Base-by-base conservation (phyloP, 139 green algal genomes). In the Eudorina sp. region DNA sequence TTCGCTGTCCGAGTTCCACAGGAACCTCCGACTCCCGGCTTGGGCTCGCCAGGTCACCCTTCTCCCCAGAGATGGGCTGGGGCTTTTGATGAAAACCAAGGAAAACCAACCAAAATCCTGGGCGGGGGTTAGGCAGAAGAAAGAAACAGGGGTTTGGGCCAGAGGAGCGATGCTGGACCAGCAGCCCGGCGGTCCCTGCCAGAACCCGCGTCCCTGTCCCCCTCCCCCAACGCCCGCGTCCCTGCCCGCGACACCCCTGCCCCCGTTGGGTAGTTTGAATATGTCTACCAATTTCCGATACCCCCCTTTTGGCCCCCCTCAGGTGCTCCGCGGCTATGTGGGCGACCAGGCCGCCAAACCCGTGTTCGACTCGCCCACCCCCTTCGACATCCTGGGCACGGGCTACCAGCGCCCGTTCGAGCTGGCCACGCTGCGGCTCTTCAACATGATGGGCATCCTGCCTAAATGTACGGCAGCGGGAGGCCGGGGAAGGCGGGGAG, bases 361-460 rank as follows among this genome's bases (percentile, higher is more conserved):
- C 6, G 91, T 97, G 16, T 98, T 96, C 78, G 84, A 94, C 19
- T 82, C 76, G 0, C 64, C 87, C 45, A 93, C 84, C 4, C 90
- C 94, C 7, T 98, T 98, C 92, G 93, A 97, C 84, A 78, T 97
- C 29, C 89, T 98, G 46, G 96, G 96, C 16, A 76, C 62, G 25
- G 94, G 94, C 75, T 98, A 96, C 87, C 92, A 89, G 91, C 90
- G 95, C 0, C 96, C 96, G 0, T 95, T 98, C 89, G 96, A 98
- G 95, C 94, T 98, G 55, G 96, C 96, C 53, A 98, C 96, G 4
- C 85, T 97, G 76, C 91, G 96, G 0, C 91, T 97, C n/a, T 94
- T 92, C 80, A 97, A 97, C 94, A 98, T 97, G 95, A 69, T 94
- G 21, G 91, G 90, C 64, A 94, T 97, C 27, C 83, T 98, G 60